phyloP scores from a whole-genome alignment of 2,329 filamentous ascomycete genomes.

The Sarocladiaceae sp. region DNA sequence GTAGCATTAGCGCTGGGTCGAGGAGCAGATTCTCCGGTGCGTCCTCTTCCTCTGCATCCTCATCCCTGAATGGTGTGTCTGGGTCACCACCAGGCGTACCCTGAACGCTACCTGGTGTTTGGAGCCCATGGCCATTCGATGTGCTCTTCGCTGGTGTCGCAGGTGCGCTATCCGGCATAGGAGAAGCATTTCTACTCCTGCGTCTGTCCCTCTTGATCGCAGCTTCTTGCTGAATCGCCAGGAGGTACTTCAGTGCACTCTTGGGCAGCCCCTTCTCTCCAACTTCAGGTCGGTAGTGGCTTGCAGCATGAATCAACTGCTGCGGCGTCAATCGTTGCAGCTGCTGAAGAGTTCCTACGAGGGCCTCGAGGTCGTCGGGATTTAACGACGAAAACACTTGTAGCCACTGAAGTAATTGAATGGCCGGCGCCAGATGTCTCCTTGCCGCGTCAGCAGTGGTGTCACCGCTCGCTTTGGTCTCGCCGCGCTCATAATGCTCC shows the following conservation, averaged over 20 bases:
- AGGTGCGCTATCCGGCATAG: conserved; percentile 36
- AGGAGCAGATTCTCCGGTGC: conserved; percentile 72
- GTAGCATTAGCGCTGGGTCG: conserved; percentile 87
- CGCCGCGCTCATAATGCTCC: conserved; percentile 92
- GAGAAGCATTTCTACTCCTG: conserved; percentile 42
- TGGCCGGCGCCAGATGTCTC: conserved; percentile 81
- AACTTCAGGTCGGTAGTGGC: conserved; percentile 91
- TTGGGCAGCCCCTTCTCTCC: conserved; percentile 91
- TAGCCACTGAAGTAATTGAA: conserved; percentile 94
- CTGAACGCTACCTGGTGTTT: conserved; percentile 36
- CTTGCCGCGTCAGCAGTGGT: conserved; percentile 80
- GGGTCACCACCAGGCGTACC: conserved; percentile 30
- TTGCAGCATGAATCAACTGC: conserved; percentile 86
- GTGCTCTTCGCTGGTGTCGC: conserved; percentile 39
- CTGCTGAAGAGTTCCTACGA: conserved; percentile 86
- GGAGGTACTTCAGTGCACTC: conserved; percentile 80
- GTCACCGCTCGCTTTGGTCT: conserved; percentile 80
- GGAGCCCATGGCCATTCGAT: conserved; percentile 38
- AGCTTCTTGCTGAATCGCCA: conserved; percentile 73
- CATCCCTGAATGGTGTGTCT: conserved; percentile 18
- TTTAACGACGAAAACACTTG: conserved; percentile 95
- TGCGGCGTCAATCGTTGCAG: conserved; percentile 78
- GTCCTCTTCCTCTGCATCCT: conserved; percentile 60
- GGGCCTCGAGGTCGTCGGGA: conserved; percentile 77
- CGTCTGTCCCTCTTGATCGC: conserved; percentile 53